phyloP scores from a whole-genome alignment of 192 early-diverging fungal genomes.

The Haplosporangium gracile region DNA sequence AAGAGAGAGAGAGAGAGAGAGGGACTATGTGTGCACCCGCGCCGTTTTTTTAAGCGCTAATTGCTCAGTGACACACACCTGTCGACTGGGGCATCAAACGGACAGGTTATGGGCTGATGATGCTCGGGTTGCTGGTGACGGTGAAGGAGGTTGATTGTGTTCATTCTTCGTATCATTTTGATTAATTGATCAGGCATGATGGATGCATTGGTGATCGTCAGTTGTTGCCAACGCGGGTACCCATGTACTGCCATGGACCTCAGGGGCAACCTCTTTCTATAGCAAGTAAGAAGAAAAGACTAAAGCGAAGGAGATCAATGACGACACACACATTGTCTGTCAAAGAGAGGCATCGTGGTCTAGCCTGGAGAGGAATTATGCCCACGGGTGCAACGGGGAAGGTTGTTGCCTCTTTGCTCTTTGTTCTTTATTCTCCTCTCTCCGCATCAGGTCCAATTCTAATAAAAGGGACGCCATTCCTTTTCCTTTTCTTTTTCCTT shows the following conservation, averaged over 20 bases:
- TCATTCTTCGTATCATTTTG: background rate
- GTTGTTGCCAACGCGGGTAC: background rate
- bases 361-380: background rate
- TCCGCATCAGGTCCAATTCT: background rate
- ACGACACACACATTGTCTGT: background rate
- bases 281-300: background rate
- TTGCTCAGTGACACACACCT: constrained; percentile 4
- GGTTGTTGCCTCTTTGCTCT: background rate
- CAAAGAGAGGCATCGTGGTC: background rate
- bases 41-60: background rate
- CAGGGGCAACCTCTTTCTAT: background rate
- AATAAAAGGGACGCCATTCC: constrained; percentile 12
- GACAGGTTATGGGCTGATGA: background rate
- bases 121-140: background rate
- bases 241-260: background rate
- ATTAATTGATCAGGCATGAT: background rate
- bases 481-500: background rate
- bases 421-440: background rate
- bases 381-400: constrained; percentile 7
- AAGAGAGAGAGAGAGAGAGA: background rate
- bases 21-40: constrained; percentile 5
- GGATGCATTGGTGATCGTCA: background rate
- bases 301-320: background rate
- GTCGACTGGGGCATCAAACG: background rate
- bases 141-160: background rate